Conservation (phyloP, 1,284 basidiomycete species). For the Sporisorium graminicola region DNA sequence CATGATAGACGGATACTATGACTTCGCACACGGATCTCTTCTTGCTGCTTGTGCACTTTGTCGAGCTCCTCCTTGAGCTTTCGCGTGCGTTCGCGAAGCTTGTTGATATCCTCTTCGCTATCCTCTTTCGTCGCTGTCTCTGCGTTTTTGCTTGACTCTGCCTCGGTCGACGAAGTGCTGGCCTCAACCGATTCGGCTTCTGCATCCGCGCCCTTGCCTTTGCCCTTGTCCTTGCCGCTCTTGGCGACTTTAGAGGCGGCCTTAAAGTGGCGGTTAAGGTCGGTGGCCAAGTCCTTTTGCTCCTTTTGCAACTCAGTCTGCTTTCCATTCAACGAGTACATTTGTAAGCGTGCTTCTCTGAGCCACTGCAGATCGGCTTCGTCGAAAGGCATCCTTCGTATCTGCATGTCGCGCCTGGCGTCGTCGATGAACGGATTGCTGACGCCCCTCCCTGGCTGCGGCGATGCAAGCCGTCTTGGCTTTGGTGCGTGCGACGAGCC, state of each 20-base stretch:
- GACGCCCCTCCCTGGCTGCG: conserved; percentile 20
- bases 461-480: conserved; percentile 7
- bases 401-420: conserved; percentile 29
- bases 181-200: background rate
- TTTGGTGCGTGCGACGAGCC: background rate
- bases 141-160: background rate
- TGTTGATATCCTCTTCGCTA: conserved; percentile 5
- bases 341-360: conserved; percentile 2
- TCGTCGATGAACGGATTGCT: conserved; percentile 28
- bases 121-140: background rate
- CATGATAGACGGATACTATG: conserved; percentile 21
- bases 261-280: conserved; percentile 7
- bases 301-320: conserved; percentile 18
- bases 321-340: conserved; percentile 15
- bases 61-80: conserved; percentile 31
- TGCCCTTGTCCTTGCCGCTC: conserved; percentile 10
- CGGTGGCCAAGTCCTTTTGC: conserved; percentile 16
- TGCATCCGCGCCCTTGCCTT: background rate
- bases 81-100: conserved; percentile 11
- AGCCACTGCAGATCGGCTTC: conserved; percentile 32
- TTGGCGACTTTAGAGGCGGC: conserved; percentile 8
- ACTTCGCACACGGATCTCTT: conserved; percentile 15
- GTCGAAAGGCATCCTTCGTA: conserved; percentile 30
- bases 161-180: background rate
- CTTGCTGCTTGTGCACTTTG: conserved; percentile 14